Evolutionary conservation across 306 rosid genomes (phyloP).

Genomic region (Quillaja saponaria): DNA sequence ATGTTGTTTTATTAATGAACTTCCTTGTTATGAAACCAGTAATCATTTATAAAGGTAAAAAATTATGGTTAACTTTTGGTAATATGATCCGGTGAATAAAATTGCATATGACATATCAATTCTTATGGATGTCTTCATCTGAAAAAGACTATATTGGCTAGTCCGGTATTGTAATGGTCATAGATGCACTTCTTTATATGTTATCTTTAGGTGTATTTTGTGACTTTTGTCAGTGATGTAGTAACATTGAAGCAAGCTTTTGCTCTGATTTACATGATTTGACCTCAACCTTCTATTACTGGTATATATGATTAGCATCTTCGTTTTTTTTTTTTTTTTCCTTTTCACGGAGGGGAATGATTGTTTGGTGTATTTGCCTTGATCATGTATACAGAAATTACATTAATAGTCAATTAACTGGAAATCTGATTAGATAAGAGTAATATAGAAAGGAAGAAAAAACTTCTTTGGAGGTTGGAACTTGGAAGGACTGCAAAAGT

Average conservation of each 20-base stretch:
- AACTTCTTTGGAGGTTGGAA: too few relatives aligned
- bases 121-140: slow-evolving; percentile 4
- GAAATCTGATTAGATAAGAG: too few relatives aligned
- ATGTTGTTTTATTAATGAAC: slow-evolving; percentile 8
- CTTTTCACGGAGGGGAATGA: background rate
- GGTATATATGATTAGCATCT: too few relatives aligned
- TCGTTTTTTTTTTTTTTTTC: background rate
- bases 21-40: slow-evolving; percentile 15
- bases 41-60: slow-evolving; percentile 9
- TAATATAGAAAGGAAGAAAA: too few relatives aligned
- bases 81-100: too few relatives aligned
- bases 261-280: too few relatives aligned
- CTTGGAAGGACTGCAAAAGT: too few relatives aligned
- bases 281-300: too few relatives aligned
- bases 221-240: background rate
- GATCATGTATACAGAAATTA: too few relatives aligned
- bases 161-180: background rate
- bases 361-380: too few relatives aligned
- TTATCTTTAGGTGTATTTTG: background rate
- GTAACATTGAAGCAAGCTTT: too few relatives aligned
- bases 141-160: background rate
- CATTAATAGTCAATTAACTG: too few relatives aligned
- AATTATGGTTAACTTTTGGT: slow-evolving; percentile 18
- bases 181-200: background rate
- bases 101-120: background rate